Evolutionary conservation across 2,329 filamentous ascomycete genomes (phyloP), one percentile per base, ranked within the genome.

Genomic region (Monosporascus cannonballus): DNA sequence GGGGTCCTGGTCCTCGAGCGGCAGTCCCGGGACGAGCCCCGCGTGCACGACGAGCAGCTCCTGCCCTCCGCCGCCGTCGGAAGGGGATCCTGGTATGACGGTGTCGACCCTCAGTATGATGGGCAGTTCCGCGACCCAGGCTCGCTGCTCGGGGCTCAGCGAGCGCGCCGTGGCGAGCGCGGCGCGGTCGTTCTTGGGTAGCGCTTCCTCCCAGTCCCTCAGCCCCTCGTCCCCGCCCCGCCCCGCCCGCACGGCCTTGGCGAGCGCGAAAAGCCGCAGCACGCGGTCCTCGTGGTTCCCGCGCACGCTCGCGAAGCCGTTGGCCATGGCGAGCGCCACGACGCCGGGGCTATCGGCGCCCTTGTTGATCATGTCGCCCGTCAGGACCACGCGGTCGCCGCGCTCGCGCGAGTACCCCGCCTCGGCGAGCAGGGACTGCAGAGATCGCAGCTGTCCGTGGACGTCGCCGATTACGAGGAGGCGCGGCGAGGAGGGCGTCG

Each of bases 261-360:
- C 42, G 24, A 25, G 42, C 15, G 42, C 42, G 42, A 46, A 46
- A 4, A 46, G 9, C 24, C 42, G 42, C n/a, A 97, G 77, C 20
- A 96, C 77, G 22, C 85, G 80, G 67, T 97, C 92, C 67, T 99
- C 94, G 71, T 96, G 89, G 71, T 96, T 96, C 18, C 94, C 94
- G 49, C 93, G 85, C 8, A 97, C 90, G 56, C 84, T 89, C 30
- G 86, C 89, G 22, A 93, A 92, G 49, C 82, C 81, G 38, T 93
- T 72, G 15, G 80, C 71, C 67, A 90, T 87, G 38, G 90, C 86
- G 42, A 91, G 76, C 53, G 87, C 81, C 47, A 97, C 77, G 1
- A 96, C 89, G 38, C 86, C 90, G 1, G 78, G 64, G 34, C 89
- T 93, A 70, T 96, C 85, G 11, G 92, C 90, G 0, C 93, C 92